Base-by-base conservation (phyloP, 2,329 filamentous ascomycete species). In the Akanthomyces dipterigenus region DNA sequence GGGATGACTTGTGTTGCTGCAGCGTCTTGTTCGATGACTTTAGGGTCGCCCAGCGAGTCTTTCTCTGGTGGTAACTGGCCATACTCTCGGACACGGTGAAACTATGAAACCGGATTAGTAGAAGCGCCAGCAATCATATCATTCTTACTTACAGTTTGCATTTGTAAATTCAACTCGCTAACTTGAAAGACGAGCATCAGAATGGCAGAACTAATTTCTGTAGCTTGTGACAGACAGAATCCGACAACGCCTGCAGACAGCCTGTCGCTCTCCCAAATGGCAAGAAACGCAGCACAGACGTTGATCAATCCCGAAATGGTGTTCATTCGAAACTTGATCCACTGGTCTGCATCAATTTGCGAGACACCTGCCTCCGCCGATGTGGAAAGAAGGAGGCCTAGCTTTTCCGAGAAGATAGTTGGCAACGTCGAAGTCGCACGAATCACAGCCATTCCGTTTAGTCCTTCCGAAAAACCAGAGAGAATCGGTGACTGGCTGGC, bases 211-310 rank as follows among this genome's bases (percentile, higher is more conserved):
- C 79, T 83, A 20, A 84, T 70, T 0, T 78, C 79, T 18, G 78
- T 82, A n/a, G 82, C 81, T 57, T 82, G 84, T 20, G 76, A 79
- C 31, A 85, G 71, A 1, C 82, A 84, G 68, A 84, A 83, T 5
- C 81, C 82, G 3, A 84, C 81, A 43, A 83, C 68, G 3, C 82
- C 81, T 20, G 81, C 80, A 16, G 78, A 75, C 3, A 83, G 74
- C 0, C 73, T 64, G 18, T 76, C 76, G 14, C 76, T 74, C 64
- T 81, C 75, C 18, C 75, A 76, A 9, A 82, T 74, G 4, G 82
- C 82, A 45, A 84, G 81, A 51, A 77, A 74, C 8, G 81, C 82
- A 0, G 82, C 82, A 6, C 73, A 74, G 1, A 82, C 73, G 12
- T 78, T 77, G 9, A 84, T 80, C 2, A 82, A 69, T 0, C 81